These are phyloP conservation scores for Aspergillus carbonarius DNA, from an alignment of 2,329 filamentous ascomycete species.

Conservation along the genomic window DNA sequence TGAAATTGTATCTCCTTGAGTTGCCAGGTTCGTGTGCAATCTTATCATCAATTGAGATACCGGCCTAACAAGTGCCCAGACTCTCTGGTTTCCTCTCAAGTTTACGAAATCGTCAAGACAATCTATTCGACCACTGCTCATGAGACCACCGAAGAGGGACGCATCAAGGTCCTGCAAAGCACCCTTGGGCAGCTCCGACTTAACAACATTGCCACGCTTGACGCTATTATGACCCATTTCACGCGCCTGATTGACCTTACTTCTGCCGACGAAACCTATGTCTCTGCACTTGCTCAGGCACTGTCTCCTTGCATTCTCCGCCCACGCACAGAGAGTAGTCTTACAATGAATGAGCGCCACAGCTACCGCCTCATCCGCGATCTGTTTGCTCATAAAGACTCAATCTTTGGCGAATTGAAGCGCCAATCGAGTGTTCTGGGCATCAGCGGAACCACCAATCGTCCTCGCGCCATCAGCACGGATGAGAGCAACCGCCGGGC, in stretches of 20 bases:
- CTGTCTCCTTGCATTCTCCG: constrained; percentile 85
- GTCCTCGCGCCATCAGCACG: constrained; percentile 84
- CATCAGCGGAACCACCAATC: constrained; percentile 55
- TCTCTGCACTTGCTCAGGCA: constrained; percentile 68
- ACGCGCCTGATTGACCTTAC: constrained; percentile 95
- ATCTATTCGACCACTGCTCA: constrained; percentile 83
- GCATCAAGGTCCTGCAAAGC: constrained; percentile 89
- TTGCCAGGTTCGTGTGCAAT: constrained; percentile 70
- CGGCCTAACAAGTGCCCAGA: constrained; percentile 55
- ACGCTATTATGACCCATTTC: constrained; percentile 97
- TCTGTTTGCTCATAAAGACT: constrained; percentile 88
- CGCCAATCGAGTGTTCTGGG: constrained; percentile 54
- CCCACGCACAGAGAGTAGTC: constrained; percentile 79
- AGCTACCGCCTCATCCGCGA: constrained; percentile 87
- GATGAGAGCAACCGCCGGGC: constrained; percentile 94
- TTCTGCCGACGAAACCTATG: constrained; percentile 86
- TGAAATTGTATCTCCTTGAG: constrained; percentile 94
- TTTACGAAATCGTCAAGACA: constrained; percentile 98
- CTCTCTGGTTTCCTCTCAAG: constrained; percentile 95
- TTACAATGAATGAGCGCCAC: constrained; percentile 95
- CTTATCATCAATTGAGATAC: constrained; percentile 15
- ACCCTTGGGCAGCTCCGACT: constrained; percentile 92
- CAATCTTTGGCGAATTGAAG: constrained; percentile 94
- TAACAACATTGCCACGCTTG: constrained; percentile 97
- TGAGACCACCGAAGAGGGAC: constrained; percentile 72